phyloP scores from a whole-genome alignment of 768 basidiomycete species.

The Tremella yokohamensis region DNA sequence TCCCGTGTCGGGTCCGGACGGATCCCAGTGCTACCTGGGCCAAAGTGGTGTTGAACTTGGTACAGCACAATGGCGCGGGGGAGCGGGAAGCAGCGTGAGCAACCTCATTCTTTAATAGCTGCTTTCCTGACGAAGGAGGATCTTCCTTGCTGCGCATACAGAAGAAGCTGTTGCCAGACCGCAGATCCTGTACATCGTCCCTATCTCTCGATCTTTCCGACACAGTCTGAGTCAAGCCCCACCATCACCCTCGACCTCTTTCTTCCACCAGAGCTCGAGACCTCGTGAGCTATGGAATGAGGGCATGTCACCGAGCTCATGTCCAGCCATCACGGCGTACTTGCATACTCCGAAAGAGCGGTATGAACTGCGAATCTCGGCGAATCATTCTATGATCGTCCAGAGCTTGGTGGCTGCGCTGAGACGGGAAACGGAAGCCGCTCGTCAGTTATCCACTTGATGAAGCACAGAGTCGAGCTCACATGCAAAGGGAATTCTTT shows the following conservation, averaged over 20 bases:
- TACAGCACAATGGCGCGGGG: neutral
- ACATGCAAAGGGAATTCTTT: neutral
- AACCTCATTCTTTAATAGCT: neutral
- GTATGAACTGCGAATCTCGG: constrained; percentile 28
- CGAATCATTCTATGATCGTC: constrained; percentile 22
- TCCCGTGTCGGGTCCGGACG: constrained; percentile 21
- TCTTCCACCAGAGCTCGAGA: constrained; percentile 37
- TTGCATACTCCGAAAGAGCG: constrained; percentile 11
- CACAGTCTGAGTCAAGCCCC: constrained; percentile 36
- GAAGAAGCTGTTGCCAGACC: neutral
- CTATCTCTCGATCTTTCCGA: constrained; percentile 24
- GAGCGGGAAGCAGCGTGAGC: constrained; percentile 14
- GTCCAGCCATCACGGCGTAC: constrained; percentile 35
- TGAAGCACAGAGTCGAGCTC: neutral
- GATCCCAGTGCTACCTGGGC: constrained; percentile 16
- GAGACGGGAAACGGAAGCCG: constrained; percentile 18
- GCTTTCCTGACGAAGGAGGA: neutral
- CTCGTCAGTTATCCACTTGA: constrained; percentile 17
- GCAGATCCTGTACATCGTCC: constrained; percentile 21
- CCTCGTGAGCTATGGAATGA: constrained; percentile 29
- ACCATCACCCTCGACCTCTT: constrained; percentile 38
- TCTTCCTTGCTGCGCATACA: neutral
- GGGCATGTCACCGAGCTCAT: neutral
- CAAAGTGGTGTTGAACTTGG: constrained; percentile 14
- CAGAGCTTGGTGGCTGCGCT: constrained; percentile 30